Evolutionary conservation across 441 rosid species (phyloP), one percentile per base, ranked within the genome.

Genomic region (Euphorbia schlechtendalii): DNA sequence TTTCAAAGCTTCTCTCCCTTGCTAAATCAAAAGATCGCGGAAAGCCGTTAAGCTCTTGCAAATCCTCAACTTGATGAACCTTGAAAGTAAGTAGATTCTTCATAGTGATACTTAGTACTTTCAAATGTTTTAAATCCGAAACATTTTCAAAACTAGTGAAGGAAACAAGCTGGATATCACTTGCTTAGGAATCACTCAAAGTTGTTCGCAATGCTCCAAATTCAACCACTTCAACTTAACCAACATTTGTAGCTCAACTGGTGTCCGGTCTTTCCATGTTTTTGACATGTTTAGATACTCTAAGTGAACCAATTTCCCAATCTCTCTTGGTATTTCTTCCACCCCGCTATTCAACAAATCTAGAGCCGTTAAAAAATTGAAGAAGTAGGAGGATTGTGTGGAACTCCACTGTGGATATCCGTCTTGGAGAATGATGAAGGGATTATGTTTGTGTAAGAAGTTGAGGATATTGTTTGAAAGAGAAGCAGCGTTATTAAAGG

Each of bases 221-320:
- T 65, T 41, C 59, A 77, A 38, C 41, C 70, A 65, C 56, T 48
- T 75, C 14, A 77, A 61, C 18, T 51, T 72, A n/a, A 13, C 40
- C 61, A 82, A 45, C 15, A 17, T 5, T 30, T 45, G 58, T 0
- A 82, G 20, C 65, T 67, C 72, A 53, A 0, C 14, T 0, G 81
- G 78, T n/a, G 78, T 20, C 8, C 3, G 1, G 8, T 1, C 30
- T 14, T 59, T 22, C 21, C 1, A 2, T n/a, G 63, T 32, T 0
- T 4, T 0, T 5, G 57, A 36, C 3, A 72, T 3, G 21, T 67
- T 27, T 4, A 72, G 71, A 63, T 38, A 51, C 17, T 67, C 40
- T 2, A 70, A 20, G 11, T 63, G 58, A 8, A 40, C 59, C 60
- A 71, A 25, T 5, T 38, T 22, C n/a, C 55, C 61, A 36, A 68